These are phyloP conservation scores for Mortierella sp. DNA, from an alignment of 371 early-diverging fungal species.

Conservation along the genomic window DNA sequence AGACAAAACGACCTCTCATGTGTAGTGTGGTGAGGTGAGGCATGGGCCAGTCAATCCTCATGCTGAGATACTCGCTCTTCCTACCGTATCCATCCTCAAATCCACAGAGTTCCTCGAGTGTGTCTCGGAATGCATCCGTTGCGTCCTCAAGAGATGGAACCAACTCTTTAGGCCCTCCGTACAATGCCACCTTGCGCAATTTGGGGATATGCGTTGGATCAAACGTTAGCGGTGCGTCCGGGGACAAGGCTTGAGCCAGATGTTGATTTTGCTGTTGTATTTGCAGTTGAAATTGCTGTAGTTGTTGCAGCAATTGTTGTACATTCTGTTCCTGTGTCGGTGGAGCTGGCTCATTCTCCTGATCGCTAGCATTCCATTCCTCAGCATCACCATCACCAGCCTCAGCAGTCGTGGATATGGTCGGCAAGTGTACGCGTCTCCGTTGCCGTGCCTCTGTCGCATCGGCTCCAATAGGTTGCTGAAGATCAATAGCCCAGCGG, in stretches of 20 bases:
- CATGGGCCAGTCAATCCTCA: constrained; percentile 23
- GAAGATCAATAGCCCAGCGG: constrained; percentile 28
- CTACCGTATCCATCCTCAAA: constrained; percentile 26
- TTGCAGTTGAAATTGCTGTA: no score
- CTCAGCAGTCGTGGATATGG: no score
- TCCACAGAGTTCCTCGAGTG: constrained; percentile 24
- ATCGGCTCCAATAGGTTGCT: constrained; percentile 10
- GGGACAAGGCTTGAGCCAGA: no score
- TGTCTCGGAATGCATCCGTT: constrained; percentile 36
- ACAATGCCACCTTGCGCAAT: constrained; percentile 16
- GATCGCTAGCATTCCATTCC: no score
- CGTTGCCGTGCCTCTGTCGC: constrained; percentile 4
- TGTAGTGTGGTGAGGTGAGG: constrained; percentile 18
- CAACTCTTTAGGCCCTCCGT: constrained; percentile 23
- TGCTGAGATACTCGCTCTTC: constrained; percentile 11
- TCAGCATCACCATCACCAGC: no score
- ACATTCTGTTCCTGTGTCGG: no score
- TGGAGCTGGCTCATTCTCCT: no score
- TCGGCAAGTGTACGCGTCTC: no score
- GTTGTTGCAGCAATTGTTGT: no score
- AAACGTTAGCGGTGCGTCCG: no score
- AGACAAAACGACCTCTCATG: constrained; percentile 30
- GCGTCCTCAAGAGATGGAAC: constrained; percentile 33
- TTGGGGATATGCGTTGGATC: constrained; percentile 5
- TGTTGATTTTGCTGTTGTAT: no score